Conservation (phyloP, 768 basidiomycete genomes). For the Psilocybe tampanensis region DNA sequence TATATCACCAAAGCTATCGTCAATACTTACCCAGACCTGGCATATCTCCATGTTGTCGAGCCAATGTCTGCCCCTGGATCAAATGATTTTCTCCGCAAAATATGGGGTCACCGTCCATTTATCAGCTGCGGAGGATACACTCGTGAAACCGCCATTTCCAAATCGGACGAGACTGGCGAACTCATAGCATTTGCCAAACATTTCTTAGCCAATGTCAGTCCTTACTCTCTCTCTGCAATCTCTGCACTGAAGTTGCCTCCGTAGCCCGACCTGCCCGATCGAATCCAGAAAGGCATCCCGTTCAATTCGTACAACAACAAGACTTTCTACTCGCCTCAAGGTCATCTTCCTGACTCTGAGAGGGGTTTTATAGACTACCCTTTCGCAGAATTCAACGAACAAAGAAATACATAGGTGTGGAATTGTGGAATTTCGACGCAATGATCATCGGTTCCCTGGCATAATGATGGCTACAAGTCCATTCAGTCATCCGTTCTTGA, state of each 20-base stretch:
- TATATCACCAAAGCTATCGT: slow-evolving; percentile 49
- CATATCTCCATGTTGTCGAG: slow-evolving; percentile 57
- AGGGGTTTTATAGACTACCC: slow-evolving; percentile 35
- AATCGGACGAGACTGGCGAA: slow-evolving; percentile 37
- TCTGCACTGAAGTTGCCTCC: not conserved
- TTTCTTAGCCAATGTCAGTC: slow-evolving; percentile 36
- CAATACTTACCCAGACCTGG: slow-evolving; percentile 41
- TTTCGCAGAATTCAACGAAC: slow-evolving; percentile 24
- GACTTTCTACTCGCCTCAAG: slow-evolving; percentile 40
- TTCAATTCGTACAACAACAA: slow-evolving; percentile 33
- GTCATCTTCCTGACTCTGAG: slow-evolving; percentile 18
- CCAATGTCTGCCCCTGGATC: slow-evolving; percentile 28
- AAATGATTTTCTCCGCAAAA: slow-evolving; percentile 49
- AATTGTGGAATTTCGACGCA: no score
- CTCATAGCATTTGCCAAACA: slow-evolving; percentile 33
- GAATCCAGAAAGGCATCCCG: slow-evolving; percentile 35
- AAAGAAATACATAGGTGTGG: no score
- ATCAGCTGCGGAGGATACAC: slow-evolving; percentile 48
- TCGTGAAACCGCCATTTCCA: slow-evolving; percentile 37
- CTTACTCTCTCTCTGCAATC: not conserved
- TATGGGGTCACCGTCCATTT: slow-evolving; percentile 45
- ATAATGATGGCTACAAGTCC: no score
- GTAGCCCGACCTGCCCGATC: slow-evolving; percentile 45
- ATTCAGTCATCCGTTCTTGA: no score
- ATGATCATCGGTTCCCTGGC: no score